A percentile compares a stretch with the other conserved stretches of the same genome.
Evolutionary conservation across 2,329 filamentous ascomycete genomes (phyloP).

Genomic region (Seiridium cupressi): DNA sequence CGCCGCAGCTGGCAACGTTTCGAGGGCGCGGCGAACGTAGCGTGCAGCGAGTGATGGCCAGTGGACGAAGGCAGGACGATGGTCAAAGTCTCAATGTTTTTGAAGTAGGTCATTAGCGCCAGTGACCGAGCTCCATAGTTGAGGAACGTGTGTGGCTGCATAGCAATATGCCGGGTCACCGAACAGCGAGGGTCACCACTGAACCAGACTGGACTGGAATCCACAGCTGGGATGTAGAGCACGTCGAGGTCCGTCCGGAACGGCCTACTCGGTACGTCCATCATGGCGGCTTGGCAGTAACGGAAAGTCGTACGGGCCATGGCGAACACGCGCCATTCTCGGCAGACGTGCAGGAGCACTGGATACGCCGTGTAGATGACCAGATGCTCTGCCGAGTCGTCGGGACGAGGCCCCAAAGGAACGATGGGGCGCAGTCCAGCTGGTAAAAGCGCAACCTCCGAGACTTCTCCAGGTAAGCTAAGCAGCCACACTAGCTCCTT

Average conservation of each 20-base stretch:
- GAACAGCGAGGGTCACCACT: background rate
- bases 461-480: background rate
- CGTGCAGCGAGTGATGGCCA: background rate
- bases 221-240: constrained; percentile 11
- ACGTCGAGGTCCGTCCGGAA: constrained; percentile 18
- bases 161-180: background rate
- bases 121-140: constrained; percentile 1
- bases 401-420: background rate
- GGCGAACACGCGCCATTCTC: constrained; percentile 15
- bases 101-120: constrained; percentile 3
- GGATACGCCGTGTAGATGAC: constrained; percentile 18
- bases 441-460: constrained; percentile 1
- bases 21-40: background rate
- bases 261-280: constrained; percentile 14
- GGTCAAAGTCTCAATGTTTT: background rate
- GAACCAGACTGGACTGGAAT: background rate
- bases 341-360: constrained; percentile 17
- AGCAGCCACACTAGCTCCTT: background rate
- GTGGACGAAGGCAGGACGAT: background rate
- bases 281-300: constrained; percentile 14
- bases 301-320: constrained; percentile 10
- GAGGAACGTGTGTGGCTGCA: background rate
- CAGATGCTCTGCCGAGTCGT: background rate
- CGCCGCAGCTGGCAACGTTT: background rate
- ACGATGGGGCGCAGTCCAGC: background rate